A percentile compares a stretch with the other conserved stretches of the same genome.
Conservation (phyloP, 2,329 filamentous ascomycete species). For the Alternaria dauci region DNA sequence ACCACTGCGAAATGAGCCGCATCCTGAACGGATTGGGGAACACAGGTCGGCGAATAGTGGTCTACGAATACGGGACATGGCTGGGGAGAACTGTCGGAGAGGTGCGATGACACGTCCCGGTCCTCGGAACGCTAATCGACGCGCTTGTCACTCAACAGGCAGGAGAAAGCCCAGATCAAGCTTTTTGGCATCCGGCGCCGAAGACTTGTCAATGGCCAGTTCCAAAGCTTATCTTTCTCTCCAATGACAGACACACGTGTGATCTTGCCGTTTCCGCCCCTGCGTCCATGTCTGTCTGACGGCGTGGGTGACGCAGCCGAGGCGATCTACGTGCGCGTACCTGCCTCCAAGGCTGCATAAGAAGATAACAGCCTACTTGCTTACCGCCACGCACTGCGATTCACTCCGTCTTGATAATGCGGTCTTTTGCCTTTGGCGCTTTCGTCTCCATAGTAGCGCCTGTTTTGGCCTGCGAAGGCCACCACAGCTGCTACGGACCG, state of each 20-base stretch:
- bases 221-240: conserved; percentile 32
- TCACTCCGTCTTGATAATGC: conserved; percentile 19
- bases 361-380: conserved; percentile 2
- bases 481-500: conserved; percentile 52
- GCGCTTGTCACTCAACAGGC: conserved; percentile 29
- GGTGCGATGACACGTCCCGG: conserved; percentile 11
- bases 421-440: conserved; percentile 11
- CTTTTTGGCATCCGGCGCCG: conserved; percentile 15
- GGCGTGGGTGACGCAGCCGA: background rate
- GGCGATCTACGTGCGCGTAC: background rate
- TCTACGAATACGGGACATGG: background rate
- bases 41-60: background rate
- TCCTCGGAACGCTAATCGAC: conserved; percentile 21
- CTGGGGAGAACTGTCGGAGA: conserved; percentile 4
- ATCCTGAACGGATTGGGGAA: background rate
- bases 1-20: background rate
- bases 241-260: conserved; percentile 27
- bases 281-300: background rate
- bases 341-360: conserved; percentile 14
- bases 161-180: conserved; percentile 30
- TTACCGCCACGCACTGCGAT: background rate
- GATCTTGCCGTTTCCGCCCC: conserved; percentile 3
- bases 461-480: conserved; percentile 41
- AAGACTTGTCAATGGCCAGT: conserved; percentile 24
- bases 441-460: conserved; percentile 18